Percentiles rank a stretch among this genome's conserved stretches.
phyloP scores from a whole-genome alignment of 208 protist genomes.

The Jaenimonas drosophilae region DNA sequence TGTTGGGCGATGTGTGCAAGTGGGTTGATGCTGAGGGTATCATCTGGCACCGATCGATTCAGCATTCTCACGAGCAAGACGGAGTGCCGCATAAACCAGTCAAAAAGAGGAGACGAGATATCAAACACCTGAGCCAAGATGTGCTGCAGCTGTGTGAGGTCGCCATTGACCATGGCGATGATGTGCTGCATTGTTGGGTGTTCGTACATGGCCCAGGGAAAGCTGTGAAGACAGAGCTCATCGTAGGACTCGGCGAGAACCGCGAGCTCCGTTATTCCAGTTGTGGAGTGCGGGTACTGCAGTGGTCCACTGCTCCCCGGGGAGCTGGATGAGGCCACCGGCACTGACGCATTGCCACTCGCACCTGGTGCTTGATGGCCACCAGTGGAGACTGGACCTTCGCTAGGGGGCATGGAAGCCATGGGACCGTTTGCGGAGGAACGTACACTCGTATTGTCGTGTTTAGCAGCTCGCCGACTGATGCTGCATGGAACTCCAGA shows the following conservation, averaged over 20 bases:
- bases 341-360: neutral
- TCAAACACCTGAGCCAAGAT: constrained; percentile 30
- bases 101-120: constrained; percentile 32
- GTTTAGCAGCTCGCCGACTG: too few relatives aligned
- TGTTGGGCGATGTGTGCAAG: too few relatives aligned
- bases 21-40: too few relatives aligned
- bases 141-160: constrained; percentile 22
- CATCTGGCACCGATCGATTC: constrained; percentile 1
- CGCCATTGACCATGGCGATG: constrained; percentile 25
- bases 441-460: too few relatives aligned
- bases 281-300: constrained; percentile 29
- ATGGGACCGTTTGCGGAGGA: too few relatives aligned
- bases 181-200: constrained; percentile 53
- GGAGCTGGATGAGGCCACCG: too few relatives aligned
- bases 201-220: constrained; percentile 19
- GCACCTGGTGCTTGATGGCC: too few relatives aligned
- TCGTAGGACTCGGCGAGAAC: constrained; percentile 1
- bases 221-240: constrained; percentile 5
- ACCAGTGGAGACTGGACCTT: too few relatives aligned
- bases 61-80: constrained; percentile 25
- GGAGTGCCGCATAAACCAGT: constrained; percentile 36
- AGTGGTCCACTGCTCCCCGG: constrained; percentile 8
- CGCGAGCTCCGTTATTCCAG: constrained; percentile 17
- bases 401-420: too few relatives aligned
- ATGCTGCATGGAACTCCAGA: too few relatives aligned